Evolutionary conservation across 225 moss, liverwort and hornwort genomes (phyloP).

Genomic region (Rhytidiadelphus loreus): DNA sequence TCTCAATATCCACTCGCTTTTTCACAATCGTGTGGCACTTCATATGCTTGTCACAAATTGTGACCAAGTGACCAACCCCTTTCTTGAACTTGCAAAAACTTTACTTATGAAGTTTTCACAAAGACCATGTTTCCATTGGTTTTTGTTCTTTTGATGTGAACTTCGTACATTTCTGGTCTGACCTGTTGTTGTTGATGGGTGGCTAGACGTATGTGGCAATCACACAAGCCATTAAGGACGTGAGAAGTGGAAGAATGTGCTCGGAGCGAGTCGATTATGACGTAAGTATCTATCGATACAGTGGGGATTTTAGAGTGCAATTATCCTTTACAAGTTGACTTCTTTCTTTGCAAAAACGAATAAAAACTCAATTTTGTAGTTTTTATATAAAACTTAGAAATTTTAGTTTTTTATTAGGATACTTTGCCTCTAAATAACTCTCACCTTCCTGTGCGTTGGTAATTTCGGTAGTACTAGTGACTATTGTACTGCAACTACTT

Average conservation of each 20-base stretch:
- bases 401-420: neutral
- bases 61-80: neutral
- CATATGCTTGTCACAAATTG: neutral
- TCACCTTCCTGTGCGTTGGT: neutral
- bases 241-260: slow-evolving; percentile 27
- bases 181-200: neutral
- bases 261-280: slow-evolving; percentile 22
- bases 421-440: neutral
- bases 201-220: slow-evolving; percentile 52
- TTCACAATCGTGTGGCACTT: neutral
- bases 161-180: neutral
- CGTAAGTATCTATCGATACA: neutral
- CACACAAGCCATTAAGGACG: slow-evolving; percentile 46
- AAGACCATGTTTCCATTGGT: neutral
- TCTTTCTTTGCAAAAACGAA: neutral
- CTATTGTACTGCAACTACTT: neutral
- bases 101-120: neutral
- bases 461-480: neutral
- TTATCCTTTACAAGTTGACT: neutral
- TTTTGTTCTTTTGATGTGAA: neutral
- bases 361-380: neutral
- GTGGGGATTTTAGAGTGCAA: neutral
- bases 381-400: neutral
- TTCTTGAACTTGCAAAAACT: neutral
- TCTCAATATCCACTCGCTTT: neutral